Evolutionary conservation across 2,329 filamentous ascomycete genomes (phyloP).

Genomic region (Calonectria naviculata): DNA sequence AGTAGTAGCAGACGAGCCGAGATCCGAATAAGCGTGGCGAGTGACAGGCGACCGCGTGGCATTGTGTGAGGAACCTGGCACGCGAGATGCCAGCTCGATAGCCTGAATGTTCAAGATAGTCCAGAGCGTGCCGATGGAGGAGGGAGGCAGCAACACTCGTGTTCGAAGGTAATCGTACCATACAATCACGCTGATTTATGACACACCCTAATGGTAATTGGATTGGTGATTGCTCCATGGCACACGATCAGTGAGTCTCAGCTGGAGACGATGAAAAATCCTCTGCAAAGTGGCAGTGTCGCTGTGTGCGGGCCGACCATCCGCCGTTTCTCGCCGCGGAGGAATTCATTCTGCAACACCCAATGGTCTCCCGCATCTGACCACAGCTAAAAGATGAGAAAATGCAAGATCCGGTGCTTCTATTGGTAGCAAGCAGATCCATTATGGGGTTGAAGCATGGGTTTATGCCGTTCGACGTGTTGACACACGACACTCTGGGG

Average conservation of each 20-base stretch:
- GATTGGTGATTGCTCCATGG: background rate
- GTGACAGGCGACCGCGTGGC: background rate
- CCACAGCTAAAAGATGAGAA: background rate
- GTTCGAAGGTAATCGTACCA: background rate
- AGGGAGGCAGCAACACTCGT: background rate
- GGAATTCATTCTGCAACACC: background rate
- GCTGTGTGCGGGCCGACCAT: background rate
- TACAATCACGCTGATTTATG: background rate
- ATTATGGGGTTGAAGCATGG: background rate
- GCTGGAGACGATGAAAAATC: background rate
- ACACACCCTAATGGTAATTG: background rate
- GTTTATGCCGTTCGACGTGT: background rate
- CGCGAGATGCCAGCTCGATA: conserved; percentile 11
- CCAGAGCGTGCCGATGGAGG: background rate
- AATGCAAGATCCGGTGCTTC: background rate
- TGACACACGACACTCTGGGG: background rate
- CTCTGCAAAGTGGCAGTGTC: background rate
- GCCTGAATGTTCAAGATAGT: conserved; percentile 8
- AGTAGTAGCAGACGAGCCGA: background rate
- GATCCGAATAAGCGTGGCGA: conserved; percentile 11
- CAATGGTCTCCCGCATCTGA: background rate
- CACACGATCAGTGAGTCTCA: background rate
- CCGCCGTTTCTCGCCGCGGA: background rate
- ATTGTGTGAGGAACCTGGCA: background rate
- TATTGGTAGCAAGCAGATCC: background rate